Evolutionary conservation across 2,329 filamentous ascomycete species (phyloP).

Genomic region (Aspergillus candidus): DNA sequence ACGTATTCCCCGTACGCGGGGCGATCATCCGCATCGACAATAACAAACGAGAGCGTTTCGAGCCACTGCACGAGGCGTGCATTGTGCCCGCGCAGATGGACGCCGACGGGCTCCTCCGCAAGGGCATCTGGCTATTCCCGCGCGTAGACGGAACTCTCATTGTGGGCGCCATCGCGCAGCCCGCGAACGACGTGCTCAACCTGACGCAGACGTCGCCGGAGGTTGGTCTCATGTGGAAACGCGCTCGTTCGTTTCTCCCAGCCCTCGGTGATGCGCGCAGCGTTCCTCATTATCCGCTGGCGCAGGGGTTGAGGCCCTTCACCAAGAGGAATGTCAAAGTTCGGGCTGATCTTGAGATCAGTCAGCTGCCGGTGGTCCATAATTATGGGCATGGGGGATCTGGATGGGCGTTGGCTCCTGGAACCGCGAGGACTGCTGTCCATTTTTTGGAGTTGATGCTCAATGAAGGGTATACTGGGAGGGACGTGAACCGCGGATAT

Average conservation of each 20-base stretch:
- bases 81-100: conserved; percentile 26
- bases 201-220: conserved; percentile 36
- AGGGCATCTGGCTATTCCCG: conserved; percentile 10
- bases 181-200: conserved; percentile 20
- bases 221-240: conserved; percentile 39
- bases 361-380: conserved; percentile 36
- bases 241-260: conserved; percentile 41
- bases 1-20: conserved; percentile 41
- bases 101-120: conserved; percentile 14
- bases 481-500: too few relatives aligned
- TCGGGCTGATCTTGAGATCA: conserved; percentile 35
- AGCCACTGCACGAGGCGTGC: conserved; percentile 37
- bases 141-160: conserved; percentile 8
- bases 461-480: too few relatives aligned
- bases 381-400: conserved; percentile 42
- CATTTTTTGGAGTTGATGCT: too few relatives aligned
- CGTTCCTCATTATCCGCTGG: conserved; percentile 39
- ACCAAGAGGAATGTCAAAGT: conserved; percentile 38
- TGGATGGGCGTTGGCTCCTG: conserved; percentile 29
- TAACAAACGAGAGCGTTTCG: conserved; percentile 36
- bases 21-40: conserved; percentile 44
- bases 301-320: conserved; percentile 39
- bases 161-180: conserved; percentile 5
- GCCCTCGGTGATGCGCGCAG: conserved; percentile 36
- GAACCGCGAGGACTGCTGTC: neutral